Conservation (phyloP, 805 yeast species). For the Ascoidea asiatica region DNA sequence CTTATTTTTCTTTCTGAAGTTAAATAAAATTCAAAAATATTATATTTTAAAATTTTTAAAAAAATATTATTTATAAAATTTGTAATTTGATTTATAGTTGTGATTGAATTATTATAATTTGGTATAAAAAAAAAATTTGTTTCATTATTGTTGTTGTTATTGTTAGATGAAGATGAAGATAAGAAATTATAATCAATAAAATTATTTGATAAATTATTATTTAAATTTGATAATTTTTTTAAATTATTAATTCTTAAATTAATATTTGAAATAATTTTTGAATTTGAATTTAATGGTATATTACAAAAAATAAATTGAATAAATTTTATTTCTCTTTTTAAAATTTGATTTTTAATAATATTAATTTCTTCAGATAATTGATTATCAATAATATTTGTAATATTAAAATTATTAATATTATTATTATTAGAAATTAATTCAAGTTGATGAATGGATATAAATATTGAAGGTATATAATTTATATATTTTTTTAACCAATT, state of each 20-base stretch:
- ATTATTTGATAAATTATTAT: constrained; percentile 27
- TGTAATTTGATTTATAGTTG: constrained; percentile 27
- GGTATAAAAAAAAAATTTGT: no score
- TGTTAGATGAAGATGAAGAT: constrained; percentile 24
- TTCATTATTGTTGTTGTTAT: no score
- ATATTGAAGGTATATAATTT: constrained; percentile 31
- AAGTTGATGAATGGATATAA: constrained; percentile 30
- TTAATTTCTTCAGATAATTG: constrained; percentile 24
- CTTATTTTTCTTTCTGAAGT: constrained; percentile 26
- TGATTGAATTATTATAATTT: no score
- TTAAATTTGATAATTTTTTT: constrained; percentile 28
- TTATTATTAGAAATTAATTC: constrained; percentile 12
- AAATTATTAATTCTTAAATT: constrained; percentile 22
- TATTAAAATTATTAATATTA: constrained; percentile 9
- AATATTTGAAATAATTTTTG: constrained; percentile 18
- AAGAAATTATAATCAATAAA: constrained; percentile 31
- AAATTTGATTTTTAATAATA: constrained; percentile 19
- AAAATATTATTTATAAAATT: constrained; percentile 24
- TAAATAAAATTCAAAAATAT: constrained; percentile 31
- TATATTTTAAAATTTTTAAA: constrained; percentile 25
- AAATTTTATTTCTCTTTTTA: constrained; percentile 18
- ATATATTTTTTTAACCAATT: constrained; percentile 44
- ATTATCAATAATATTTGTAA: constrained; percentile 16
- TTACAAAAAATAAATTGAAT: constrained; percentile 21
- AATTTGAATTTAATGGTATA: constrained; percentile 12